Evolutionary conservation across 1,284 basidiomycete species (phyloP), one percentile per base, ranked within the genome.

Genomic region (Spongispora temasekensis): DNA sequence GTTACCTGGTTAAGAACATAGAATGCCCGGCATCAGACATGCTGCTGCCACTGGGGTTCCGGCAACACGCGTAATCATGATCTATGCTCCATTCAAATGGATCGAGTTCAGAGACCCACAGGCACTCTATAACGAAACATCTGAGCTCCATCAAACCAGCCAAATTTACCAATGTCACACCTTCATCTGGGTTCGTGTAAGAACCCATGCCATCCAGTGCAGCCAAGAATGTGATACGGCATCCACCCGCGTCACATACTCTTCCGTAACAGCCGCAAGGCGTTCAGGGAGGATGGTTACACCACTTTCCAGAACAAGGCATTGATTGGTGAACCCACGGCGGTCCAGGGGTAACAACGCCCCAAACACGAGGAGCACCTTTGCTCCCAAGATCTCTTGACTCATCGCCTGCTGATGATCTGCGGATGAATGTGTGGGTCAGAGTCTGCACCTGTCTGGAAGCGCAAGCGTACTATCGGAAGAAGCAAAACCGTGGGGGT

Each of bases 1-100:
- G 25, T 55, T 55, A 40, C 53, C 53, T 27, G 37, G 53, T 48
- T 55, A 50, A 37, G 53, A 12, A 55, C 27, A 55, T 48, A 25
- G 12, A n/a, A 27, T 25, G 28, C n/a, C 13, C 28, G 19, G 17
- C 10, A 12, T 19, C 53, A n/a, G 28, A 34, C 34, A 15, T 28
- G 27, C 8, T 30, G 53, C n/a, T n/a, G n/a, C n/a, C n/a, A n/a
- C n/a, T 44, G 27, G 15, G 35, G 25, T 35, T 35, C 28, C 8
- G n/a, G 35, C 13, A 27, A 31, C 53, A 48, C 53, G 53, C 50
- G 53, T 31, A 35, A 17, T 9, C 28, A 46, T 46, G n/a, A n/a
- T n/a, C n/a, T n/a, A n/a, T n/a, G n/a, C n/a, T n/a, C n/a, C n/a
- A n/a, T n/a, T n/a, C n/a, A n/a, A n/a, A n/a, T n/a, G n/a, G n/a